Conservation (phyloP, 228 moss, liverwort and hornwort species). For the Sphagnum magellanicum region DNA sequence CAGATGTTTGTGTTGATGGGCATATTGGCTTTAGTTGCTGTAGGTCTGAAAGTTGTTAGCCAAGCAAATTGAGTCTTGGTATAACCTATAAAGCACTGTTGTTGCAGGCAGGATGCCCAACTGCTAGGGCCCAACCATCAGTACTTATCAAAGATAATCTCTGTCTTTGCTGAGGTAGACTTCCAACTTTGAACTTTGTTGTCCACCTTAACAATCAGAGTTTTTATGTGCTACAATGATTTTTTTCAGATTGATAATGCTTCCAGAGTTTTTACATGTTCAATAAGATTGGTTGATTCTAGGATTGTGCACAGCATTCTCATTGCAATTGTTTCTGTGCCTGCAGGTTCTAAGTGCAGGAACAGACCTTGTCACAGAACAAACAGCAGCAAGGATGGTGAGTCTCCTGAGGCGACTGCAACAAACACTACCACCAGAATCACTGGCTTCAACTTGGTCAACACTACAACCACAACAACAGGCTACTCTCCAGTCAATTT, state of each 20-base stretch:
- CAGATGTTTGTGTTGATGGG: background rate
- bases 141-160: constrained; percentile 78
- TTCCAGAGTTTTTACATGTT: background rate
- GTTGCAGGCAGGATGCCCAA: constrained; percentile 68
- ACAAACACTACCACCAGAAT: constrained; percentile 72
- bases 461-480: constrained; percentile 86
- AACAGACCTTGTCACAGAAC: constrained; percentile 65
- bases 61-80: no score
- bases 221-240: no score
- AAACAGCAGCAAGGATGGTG: constrained; percentile 75
- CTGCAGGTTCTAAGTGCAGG: constrained; percentile 72
- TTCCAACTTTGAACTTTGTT: background rate
- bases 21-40: background rate
- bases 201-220: background rate
- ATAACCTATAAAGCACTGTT: background rate
- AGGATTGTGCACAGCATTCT: background rate
- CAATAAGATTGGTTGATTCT: background rate
- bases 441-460: constrained; percentile 86
- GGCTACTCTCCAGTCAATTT: constrained; percentile 81
- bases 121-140: constrained; percentile 85
- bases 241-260: background rate
- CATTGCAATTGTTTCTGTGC: background rate
- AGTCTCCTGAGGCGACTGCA: constrained; percentile 71
- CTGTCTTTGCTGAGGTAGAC: constrained; percentile 88
- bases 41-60: background rate